A percentile compares a stretch with the other conserved stretches of the same genome.
Conservation (phyloP, 805 yeast species). For the Lachancea cidri region DNA sequence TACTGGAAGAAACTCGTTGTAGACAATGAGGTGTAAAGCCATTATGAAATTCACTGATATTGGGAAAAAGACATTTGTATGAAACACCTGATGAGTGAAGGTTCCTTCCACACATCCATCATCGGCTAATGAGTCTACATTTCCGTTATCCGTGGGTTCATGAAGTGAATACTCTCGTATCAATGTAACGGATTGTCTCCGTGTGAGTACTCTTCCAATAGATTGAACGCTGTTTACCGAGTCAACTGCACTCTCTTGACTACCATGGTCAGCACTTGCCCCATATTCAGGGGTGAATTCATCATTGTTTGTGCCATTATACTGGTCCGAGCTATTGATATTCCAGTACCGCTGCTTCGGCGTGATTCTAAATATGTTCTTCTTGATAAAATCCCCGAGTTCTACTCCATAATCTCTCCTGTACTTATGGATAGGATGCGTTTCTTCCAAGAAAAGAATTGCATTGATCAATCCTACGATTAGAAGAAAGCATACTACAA, state of each 20-base stretch:
- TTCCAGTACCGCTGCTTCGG: conserved; percentile 30
- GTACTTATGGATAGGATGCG: conserved; percentile 38
- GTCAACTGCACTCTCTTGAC: conserved; percentile 6
- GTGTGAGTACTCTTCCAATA: conserved; percentile 22
- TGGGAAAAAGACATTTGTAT: conserved; percentile 33
- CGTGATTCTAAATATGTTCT: conserved; percentile 14
- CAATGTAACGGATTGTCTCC: conserved; percentile 31
- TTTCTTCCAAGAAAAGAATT: conserved; percentile 48
- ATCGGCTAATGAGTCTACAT: conserved; percentile 9
- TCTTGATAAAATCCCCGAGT: conserved; percentile 36
- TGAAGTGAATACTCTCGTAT: conserved; percentile 31
- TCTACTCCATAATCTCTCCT: conserved; percentile 43
- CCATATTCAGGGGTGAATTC: conserved; percentile 17
- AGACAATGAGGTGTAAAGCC: conserved; percentile 46
- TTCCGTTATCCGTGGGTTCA: conserved; percentile 27
- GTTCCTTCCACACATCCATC: conserved; percentile 21
- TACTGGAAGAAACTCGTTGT: conserved; percentile 52
- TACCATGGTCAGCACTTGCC: too few relatives aligned
- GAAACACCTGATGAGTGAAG: conserved; percentile 24
- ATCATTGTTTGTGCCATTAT: too few relatives aligned
- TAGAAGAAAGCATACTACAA: conserved; percentile 40
- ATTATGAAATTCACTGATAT: conserved; percentile 37
- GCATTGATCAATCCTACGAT: conserved; percentile 35
- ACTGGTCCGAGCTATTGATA: neutral
- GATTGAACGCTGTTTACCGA: conserved; percentile 26